Conservation (phyloP, 768 basidiomycete genomes). For the Tylopilus plumbeoviolaceoides region DNA sequence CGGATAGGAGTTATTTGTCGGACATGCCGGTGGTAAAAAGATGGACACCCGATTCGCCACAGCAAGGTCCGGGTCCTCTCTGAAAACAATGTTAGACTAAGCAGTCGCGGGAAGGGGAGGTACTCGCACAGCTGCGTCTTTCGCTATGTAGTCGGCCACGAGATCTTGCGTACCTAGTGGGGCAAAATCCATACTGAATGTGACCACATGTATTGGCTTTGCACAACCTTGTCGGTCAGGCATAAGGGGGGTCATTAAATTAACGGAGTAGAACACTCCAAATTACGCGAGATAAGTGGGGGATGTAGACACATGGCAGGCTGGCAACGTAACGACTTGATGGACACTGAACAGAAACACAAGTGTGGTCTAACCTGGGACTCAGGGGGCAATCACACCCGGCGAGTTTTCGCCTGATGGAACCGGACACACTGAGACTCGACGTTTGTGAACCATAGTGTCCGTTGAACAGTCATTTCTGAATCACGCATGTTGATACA, state of each 20-base stretch:
- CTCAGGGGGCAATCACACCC: conserved; percentile 15
- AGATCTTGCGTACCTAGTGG: conserved; percentile 13
- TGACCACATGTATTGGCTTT: conserved; percentile 2
- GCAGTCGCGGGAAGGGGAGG: conserved; percentile 16
- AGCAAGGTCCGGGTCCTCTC: neutral
- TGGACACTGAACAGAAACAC: neutral
- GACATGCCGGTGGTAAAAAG: conserved; percentile 14
- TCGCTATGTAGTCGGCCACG: conserved; percentile 11
- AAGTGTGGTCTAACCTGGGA: conserved; percentile 10
- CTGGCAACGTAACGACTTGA: conserved; percentile 26
- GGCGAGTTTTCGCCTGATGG: conserved; percentile 17
- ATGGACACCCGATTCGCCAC: conserved; percentile 21
- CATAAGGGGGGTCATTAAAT: conserved; percentile 10
- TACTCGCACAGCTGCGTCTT: neutral
- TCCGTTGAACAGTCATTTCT: conserved; percentile 7
- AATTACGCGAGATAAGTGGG: conserved; percentile 20
- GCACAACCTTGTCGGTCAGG: conserved; percentile 3
- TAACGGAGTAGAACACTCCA: conserved; percentile 10
- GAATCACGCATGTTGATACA: conserved; percentile 20
- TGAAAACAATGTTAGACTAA: conserved; percentile 11
- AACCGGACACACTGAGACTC: conserved; percentile 12
- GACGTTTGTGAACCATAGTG: conserved; percentile 6
- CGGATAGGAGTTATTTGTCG: conserved; percentile 21
- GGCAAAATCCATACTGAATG: conserved; percentile 2
- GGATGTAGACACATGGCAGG: conserved; percentile 12